Evolutionary conservation across 805 yeast genomes (phyloP).

Genomic region (Candida pseudoglaebosa): DNA sequence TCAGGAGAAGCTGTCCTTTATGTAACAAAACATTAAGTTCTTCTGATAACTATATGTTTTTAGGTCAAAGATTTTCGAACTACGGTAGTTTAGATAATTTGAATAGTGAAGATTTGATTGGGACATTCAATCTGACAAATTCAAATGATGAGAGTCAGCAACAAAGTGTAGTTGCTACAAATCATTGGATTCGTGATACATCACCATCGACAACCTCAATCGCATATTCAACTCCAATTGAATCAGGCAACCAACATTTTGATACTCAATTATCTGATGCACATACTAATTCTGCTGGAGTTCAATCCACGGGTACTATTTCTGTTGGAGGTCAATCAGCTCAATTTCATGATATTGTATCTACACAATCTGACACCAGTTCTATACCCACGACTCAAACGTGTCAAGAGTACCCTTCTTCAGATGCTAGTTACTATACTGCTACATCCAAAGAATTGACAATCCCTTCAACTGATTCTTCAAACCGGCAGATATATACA

Average conservation of each 20-base stretch:
- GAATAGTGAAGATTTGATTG: conserved; percentile 10
- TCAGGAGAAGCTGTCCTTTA: conserved; percentile 54
- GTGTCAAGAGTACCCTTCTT: background rate
- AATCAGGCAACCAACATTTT: background rate
- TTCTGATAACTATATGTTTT: conserved; percentile 5
- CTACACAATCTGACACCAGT: conserved; percentile 4
- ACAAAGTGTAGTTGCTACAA: background rate
- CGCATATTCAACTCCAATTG: background rate
- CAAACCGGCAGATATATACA: background rate
- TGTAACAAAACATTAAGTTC: conserved; percentile 37
- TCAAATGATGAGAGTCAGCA: background rate
- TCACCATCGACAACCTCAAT: too few relatives aligned
- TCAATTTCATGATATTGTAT: conserved; percentile 2
- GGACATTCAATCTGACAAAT: background rate
- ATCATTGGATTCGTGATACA: background rate
- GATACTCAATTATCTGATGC: too few relatives aligned
- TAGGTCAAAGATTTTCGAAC: conserved; percentile 5
- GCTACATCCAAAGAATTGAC: background rate
- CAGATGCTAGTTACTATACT: conserved; percentile 1
- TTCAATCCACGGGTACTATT: too few relatives aligned
- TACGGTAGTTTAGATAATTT: conserved; percentile 23
- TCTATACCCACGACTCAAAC: conserved; percentile 3
- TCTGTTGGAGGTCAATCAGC: too few relatives aligned
- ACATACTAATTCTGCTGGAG: too few relatives aligned
- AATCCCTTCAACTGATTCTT: background rate